These are phyloP conservation scores for Gloeopeniophorella convolvens DNA, from an alignment of 768 basidiomycete species.

Conservation along the genomic window DNA sequence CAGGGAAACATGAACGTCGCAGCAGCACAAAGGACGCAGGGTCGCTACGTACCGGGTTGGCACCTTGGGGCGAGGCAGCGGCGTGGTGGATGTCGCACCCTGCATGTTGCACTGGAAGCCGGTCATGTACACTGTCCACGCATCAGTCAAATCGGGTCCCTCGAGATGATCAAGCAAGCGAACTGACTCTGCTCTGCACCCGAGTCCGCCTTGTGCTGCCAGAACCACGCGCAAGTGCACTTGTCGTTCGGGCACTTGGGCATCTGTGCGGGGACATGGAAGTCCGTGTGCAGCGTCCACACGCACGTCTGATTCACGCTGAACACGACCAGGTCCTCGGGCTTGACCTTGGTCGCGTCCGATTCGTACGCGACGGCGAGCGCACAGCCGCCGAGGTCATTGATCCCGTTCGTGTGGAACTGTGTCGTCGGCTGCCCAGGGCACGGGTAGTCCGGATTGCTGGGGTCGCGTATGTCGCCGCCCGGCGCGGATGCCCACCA, in stretches of 20 bases:
- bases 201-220: conserved; percentile 33
- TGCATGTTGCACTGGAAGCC: conserved; percentile 36
- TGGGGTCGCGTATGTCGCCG: conserved; percentile 22
- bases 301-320: conserved; percentile 39
- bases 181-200: conserved; percentile 33
- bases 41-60: conserved; percentile 25
- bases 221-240: conserved; percentile 41
- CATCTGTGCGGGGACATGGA: conserved; percentile 37
- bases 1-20: not conserved
- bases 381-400: conserved; percentile 33
- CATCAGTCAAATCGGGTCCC: not conserved
- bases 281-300: conserved; percentile 35
- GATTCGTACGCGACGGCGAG: conserved; percentile 41
- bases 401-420: conserved; percentile 28
- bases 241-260: conserved; percentile 37
- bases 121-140: conserved; percentile 31
- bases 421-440: conserved; percentile 17
- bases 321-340: conserved; percentile 39
- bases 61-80: conserved; percentile 29
- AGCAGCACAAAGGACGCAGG: not conserved
- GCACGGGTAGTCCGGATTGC: conserved; percentile 23
- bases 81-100: conserved; percentile 25
- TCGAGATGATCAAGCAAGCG: not conserved
- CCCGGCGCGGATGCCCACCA: conserved; percentile 22
- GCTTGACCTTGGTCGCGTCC: conserved; percentile 31